Evolutionary conservation across 371 early-diverging fungal genomes (phyloP), one percentile per base, ranked within the genome.

Genomic region (Thermomucor indicae-seudaticae): DNA sequence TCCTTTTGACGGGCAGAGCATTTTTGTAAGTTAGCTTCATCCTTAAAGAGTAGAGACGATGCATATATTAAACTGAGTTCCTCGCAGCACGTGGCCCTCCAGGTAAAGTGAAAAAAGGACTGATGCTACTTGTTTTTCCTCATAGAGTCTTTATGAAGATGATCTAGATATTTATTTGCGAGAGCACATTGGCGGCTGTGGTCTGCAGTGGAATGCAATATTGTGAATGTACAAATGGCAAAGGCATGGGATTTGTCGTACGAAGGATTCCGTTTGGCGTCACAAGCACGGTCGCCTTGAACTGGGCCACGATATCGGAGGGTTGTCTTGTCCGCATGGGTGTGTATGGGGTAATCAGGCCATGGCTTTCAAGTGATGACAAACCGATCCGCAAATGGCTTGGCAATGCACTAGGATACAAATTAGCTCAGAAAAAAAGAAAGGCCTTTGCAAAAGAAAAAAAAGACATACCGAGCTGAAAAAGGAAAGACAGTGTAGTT

Each of bases 321-420:
- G 54, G 34, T n/a, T 51, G 59, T 69, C 43, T 78, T 55, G 74
- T 85, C 78, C 66, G 89, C 88, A 77, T 85, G 59, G 65, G 84
- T 67, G 82, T 78, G 58, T 86, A 88, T 14, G 93, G 83, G 32
- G 76, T 81, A 44, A 93, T 73, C 12, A 95, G 78, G 19, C 79
- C 73, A 60, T 88, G 86, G 48, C 78, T 77, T 28, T 80, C 68
- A 52, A 91, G 83, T 62, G 95, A 96, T 43, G 85, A 68, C 25
- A 96, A 73, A 45, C 97, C 97, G 61, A 93, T 69, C 54, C 94
- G 90, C 25, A 84, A 85, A 42, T 86, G 86, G 68, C 85, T 88
- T 57, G 86, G 84, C 23, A 85, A 86, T 48, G 91, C 75, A n/a
- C n/a, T n/a, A n/a, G n/a, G n/a, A n/a, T n/a, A n/a, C n/a, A n/a